A percentile compares a stretch with the other conserved stretches of the same genome.
Conservation (phyloP, 2,329 filamentous ascomycete species). For the Nigrograna mackinnonii region DNA sequence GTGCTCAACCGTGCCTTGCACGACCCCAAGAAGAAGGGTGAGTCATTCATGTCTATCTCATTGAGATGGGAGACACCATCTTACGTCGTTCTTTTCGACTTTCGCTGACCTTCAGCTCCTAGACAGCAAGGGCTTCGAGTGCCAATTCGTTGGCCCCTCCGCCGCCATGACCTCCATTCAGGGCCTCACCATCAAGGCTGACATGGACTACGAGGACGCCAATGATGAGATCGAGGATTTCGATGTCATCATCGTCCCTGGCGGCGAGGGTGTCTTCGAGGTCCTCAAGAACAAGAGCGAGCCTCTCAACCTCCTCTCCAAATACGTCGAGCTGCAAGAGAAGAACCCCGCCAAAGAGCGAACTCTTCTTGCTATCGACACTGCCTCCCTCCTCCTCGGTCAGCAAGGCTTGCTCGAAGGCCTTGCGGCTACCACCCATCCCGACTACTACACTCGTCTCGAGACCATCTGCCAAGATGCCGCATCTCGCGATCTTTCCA, state of each 20-base stretch:
- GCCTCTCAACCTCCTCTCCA: conserved; percentile 68
- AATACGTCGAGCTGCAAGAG: conserved; percentile 79
- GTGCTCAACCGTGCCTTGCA: conserved; percentile 59
- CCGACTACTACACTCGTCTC: conserved; percentile 77
- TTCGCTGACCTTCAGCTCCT: conserved; percentile 21
- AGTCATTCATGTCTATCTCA: conserved; percentile 9
- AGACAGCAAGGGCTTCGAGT: conserved; percentile 59
- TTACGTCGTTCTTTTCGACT: not conserved
- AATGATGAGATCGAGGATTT: conserved; percentile 73
- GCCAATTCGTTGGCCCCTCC: conserved; percentile 53
- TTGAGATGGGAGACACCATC: not conserved
- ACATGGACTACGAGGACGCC: conserved; percentile 79
- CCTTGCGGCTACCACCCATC: conserved; percentile 80
- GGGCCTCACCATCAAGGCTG: conserved; percentile 71
- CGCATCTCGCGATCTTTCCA: conserved; percentile 68
- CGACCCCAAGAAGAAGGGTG: conserved; percentile 57
- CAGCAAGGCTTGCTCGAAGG: conserved; percentile 77
- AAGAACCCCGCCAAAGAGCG: conserved; percentile 78
- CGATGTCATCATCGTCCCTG: conserved; percentile 78
- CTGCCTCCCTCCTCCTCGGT: conserved; percentile 76
- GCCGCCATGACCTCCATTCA: conserved; percentile 58
- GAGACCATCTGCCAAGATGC: conserved; percentile 80
- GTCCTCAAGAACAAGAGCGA: conserved; percentile 68
- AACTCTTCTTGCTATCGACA: conserved; percentile 79
- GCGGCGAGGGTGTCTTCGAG: conserved; percentile 64